Percentiles rank a stretch among this genome's conserved stretches.
Evolutionary conservation across 441 rosid genomes (phyloP).

Genomic region (Viola pubescens): DNA sequence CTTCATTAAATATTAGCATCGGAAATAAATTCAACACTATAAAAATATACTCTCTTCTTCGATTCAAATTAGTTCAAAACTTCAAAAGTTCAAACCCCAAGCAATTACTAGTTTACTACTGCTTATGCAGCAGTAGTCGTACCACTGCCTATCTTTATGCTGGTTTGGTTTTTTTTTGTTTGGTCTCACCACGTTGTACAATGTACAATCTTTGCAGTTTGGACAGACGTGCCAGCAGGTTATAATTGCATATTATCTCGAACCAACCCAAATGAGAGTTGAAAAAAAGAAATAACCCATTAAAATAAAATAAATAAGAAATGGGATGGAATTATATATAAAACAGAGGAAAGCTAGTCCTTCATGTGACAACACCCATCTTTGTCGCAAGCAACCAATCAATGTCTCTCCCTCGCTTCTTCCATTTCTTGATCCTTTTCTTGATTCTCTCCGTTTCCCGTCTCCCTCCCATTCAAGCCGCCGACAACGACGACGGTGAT

Average conservation of each 20-base stretch:
- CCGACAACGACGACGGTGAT: slow-evolving; percentile 23
- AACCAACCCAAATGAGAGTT: not conserved
- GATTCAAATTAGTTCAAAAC: too few relatives aligned
- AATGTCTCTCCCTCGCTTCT: slow-evolving; percentile 22
- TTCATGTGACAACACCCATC: slow-evolving; percentile 22
- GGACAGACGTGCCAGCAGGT: slow-evolving; percentile 22
- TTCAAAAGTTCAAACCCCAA: not conserved
- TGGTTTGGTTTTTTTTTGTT: not conserved
- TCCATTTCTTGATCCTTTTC: slow-evolving; percentile 20
- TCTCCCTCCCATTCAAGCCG: slow-evolving; percentile 24
- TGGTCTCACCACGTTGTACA: not conserved
- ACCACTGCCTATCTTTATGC: not conserved
- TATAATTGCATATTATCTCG: not conserved
- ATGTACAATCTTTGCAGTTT: not conserved
- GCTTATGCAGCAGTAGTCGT: not conserved
- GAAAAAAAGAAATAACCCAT: not conserved
- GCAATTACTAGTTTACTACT: too few relatives aligned
- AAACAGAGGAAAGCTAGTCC: not conserved
- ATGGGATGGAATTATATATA: slow-evolving; percentile 5
- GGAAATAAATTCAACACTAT: too few relatives aligned
- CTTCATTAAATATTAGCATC: too few relatives aligned
- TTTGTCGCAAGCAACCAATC: not conserved
- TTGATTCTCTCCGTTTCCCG: slow-evolving; percentile 24
- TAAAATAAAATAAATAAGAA: slow-evolving; percentile 1
- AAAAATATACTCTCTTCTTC: too few relatives aligned